Base-by-base conservation (phyloP, 2,329 filamentous ascomycete genomes). In the Dactylellina haptotyla region DNA sequence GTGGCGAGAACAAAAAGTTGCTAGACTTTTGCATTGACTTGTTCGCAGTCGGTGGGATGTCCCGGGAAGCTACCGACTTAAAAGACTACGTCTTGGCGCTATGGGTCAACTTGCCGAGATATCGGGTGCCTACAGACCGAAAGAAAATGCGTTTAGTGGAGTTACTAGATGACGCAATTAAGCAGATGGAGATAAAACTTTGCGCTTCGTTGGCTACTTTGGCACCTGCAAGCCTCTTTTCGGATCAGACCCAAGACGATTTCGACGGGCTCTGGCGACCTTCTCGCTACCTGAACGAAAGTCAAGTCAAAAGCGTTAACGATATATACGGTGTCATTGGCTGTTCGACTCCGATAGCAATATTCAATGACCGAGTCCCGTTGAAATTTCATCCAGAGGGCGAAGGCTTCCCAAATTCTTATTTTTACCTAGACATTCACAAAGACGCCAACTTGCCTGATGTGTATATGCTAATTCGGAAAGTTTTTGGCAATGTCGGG, bases 71-170 rank as follows among this genome's bases (percentile, higher is more conserved):
- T 14, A 56, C 51, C 8, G 34, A 56, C 14, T 16, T 41, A 4
- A 37, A 41, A n/a, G 51, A 56, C 20, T 56, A 56, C 26, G 51
- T 56, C 18, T 28, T 56, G 12, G 51, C 51, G 16, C 30, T 56
- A 5, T 56, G 51, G 51, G 51, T 56, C 5, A 56, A 56, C 16
- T 23, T 56, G 2, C 51, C 51, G n/a, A 8, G 20, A 8, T 56
- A 56, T 14, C 8, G 37, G 8, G 23, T 37, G 9, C 51, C 51
- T 4, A 23, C 20, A 8, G 23, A 37, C 23, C 23, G 30, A 12
- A 56, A 56, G 25, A 56, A 8, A 12, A 34, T 56, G 28, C n/a
- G 8, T 12, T 18, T 41, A 16, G 9, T 28, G 3, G 28, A 56
- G 14, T 28, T 56, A 4, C 14, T 56, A 8, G 26, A 56, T 3